Base-by-base conservation (phyloP, 1,139 yeast species). In the Zhuliangozyma blackwelliae region DNA sequence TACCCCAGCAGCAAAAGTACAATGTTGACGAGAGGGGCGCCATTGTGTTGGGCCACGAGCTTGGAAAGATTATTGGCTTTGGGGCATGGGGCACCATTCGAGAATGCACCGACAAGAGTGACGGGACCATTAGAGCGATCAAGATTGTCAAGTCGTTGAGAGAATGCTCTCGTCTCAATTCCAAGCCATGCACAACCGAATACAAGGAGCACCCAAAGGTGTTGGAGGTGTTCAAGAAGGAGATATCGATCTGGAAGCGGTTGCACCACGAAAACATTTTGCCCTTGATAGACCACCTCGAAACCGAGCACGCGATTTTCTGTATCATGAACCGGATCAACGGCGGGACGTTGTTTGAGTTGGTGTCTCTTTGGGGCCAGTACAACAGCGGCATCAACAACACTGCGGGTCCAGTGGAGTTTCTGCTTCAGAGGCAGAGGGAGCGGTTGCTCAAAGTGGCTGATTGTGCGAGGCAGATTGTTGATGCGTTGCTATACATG, bases 51-150 rank as follows among this genome's bases (percentile, higher is more conserved):
- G 77, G 72, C 9, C 78, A 81, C 60, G 74, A 65, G 29, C 54
- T 84, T 29, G 96, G 95, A 0, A 79, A 78, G 47, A 75, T 83
- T n/a, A 81, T 89, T 45, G 96, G 96, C 1, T 78, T 77, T 53
- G 97, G 97, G 8, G 95, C 96, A 0, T 89, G 94, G 84, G 95
- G 96, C 3, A 76, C 84, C 26, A 84, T 90, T n/a, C 66, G 95
- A 42, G 94, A 85, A 55, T 87, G 94, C 44, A 52, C 51, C 32
- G 63, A 56, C 25, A 37, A 44, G 8, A 35, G 46, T 16, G 59
- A 62, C 34, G 80, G 80, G 1, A 61, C 63, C 6, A 60, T 71
- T 1, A 71, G 75, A 45, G 97, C 96, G 1, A 79, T 88, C 50
- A 89, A 89, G 55, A 80, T 89, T 32, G 89, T 89, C 25, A 74